Evolutionary conservation across 257 asterid genomes (phyloP).

Genomic region (Nicotiana benthamiana): DNA sequence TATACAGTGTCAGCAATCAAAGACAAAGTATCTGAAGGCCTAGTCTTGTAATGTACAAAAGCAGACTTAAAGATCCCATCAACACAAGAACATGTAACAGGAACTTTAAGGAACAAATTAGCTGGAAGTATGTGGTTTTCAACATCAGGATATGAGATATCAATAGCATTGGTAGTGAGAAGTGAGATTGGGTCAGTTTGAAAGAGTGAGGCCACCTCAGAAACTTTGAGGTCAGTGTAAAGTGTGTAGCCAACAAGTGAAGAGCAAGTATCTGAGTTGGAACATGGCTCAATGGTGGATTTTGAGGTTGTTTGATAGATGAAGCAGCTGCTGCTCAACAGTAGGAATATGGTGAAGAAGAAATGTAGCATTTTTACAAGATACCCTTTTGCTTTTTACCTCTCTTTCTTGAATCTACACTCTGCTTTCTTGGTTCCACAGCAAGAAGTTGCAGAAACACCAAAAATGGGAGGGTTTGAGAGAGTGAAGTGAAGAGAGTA

Average conservation of each 20-base stretch:
- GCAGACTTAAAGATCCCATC: slow-evolving; percentile 83
- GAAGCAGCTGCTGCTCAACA: slow-evolving; percentile 7
- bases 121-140: slow-evolving; percentile 92
- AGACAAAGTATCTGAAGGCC: slow-evolving; percentile 73
- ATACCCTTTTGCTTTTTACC: not conserved
- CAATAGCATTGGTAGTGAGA: slow-evolving; percentile 69
- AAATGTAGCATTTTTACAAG: slow-evolving; percentile 1
- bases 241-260: slow-evolving; percentile 80
- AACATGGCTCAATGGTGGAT: slow-evolving; percentile 93
- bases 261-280: slow-evolving; percentile 66
- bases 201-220: slow-evolving; percentile 88
- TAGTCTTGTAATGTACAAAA: slow-evolving; percentile 54
- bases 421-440: not conserved
- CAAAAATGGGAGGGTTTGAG: not conserved
- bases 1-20: slow-evolving; percentile 51
- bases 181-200: slow-evolving; percentile 73
- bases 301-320: slow-evolving; percentile 41
- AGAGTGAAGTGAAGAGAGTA: not conserved
- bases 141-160: slow-evolving; percentile 72
- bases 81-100: slow-evolving; percentile 67
- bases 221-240: slow-evolving; percentile 90
- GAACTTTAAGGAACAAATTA: slow-evolving; percentile 62
- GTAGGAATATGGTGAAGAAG: slow-evolving; percentile 5
- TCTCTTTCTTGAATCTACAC: not conserved
- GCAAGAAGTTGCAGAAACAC: not conserved